Percentiles rank a stretch among this genome's conserved stretches.
phyloP scores from a whole-genome alignment of 208 protist species.

The Entamoeba histolytica region DNA sequence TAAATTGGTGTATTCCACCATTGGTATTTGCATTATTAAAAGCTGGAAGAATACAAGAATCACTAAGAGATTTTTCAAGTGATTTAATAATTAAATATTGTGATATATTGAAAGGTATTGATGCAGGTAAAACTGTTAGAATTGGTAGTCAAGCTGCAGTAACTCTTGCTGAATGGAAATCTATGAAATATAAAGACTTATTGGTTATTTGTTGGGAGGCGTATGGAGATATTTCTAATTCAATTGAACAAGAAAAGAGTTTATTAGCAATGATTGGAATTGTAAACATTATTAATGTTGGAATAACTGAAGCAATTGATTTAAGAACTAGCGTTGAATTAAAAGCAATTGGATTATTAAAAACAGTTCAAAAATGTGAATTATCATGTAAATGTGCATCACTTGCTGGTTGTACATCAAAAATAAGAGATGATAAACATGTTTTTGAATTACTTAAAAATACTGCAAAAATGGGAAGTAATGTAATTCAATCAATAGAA shows the following conservation, averaged over 20 bases:
- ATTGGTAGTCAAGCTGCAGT: not conserved
- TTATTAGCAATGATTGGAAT: not conserved
- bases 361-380: not conserved
- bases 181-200: not conserved
- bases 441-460: not conserved
- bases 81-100: not conserved
- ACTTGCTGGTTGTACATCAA: not conserved
- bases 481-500: not conserved
- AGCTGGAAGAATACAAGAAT: not conserved
- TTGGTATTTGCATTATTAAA: not conserved
- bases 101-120: not conserved
- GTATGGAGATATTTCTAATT: not conserved
- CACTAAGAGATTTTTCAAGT: not conserved
- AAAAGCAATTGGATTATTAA: not conserved
- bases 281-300: not conserved
- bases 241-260: not conserved
- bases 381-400: not conserved
- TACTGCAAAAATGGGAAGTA: not conserved
- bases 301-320: not conserved
- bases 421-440: not conserved
- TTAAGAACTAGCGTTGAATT: not conserved
- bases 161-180: not conserved
- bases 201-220: not conserved
- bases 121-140: not conserved
- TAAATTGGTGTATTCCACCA: not conserved